Percentiles rank a stretch among this genome's conserved stretches.
Evolutionary conservation across 2,329 filamentous ascomycete genomes (phyloP).

Genomic region (Intubia oerlemansii): DNA sequence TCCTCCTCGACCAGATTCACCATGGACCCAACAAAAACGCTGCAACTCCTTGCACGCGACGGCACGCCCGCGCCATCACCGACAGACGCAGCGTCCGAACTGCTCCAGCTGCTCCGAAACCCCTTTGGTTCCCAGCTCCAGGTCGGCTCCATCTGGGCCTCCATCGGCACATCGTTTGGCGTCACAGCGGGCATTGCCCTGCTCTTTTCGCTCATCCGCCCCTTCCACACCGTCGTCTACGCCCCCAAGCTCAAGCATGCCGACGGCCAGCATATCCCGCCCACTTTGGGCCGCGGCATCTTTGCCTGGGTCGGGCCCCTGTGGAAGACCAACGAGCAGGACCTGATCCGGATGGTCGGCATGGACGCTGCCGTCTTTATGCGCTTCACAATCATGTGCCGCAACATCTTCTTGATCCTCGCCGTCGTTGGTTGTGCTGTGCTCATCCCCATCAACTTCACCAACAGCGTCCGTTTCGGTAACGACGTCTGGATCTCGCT

Average conservation of each 20-base stretch:
- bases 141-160: slow-evolving; percentile 49
- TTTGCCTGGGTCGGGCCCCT: slow-evolving; percentile 75
- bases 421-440: slow-evolving; percentile 53
- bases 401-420: slow-evolving; percentile 66
- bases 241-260: slow-evolving; percentile 85
- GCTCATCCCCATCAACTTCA: slow-evolving; percentile 61
- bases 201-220: slow-evolving; percentile 72
- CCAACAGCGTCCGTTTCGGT: slow-evolving; percentile 19
- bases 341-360: slow-evolving; percentile 63
- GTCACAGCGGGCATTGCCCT: slow-evolving; percentile 54
- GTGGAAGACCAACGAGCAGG: slow-evolving; percentile 53
- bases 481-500: slow-evolving; percentile 28
- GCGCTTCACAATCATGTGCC: slow-evolving; percentile 73
- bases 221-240: slow-evolving; percentile 82
- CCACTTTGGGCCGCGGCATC: slow-evolving; percentile 64
- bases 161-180: slow-evolving; percentile 59
- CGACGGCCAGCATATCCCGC: slow-evolving; percentile 75
- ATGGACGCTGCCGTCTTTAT: slow-evolving; percentile 85
- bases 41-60: neutral
- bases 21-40: neutral
- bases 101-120: slow-evolving; percentile 25
- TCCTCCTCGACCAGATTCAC: neutral
- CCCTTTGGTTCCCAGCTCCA: slow-evolving; percentile 26
- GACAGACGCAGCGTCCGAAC: slow-evolving; percentile 15
- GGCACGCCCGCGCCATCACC: neutral